Conservation (phyloP, 1,139 yeast species). For the Kodamaea sp. region DNA sequence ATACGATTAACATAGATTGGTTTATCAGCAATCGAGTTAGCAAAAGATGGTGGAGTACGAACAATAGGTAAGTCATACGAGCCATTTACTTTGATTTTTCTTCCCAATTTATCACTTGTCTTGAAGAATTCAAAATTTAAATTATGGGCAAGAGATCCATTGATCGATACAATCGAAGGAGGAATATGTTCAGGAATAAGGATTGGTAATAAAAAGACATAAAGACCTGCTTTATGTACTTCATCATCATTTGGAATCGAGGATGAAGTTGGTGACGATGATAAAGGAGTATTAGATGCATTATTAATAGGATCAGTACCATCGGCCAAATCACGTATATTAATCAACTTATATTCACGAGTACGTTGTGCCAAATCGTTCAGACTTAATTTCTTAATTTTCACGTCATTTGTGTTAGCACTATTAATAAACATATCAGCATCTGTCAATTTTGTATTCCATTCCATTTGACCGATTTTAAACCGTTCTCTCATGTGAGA, state of each 20-base stretch:
- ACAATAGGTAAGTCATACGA: constrained; percentile 51
- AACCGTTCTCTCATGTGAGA: constrained; percentile 43
- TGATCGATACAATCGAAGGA: constrained; percentile 61
- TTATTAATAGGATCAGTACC: constrained; percentile 8
- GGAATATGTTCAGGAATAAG: constrained; percentile 70
- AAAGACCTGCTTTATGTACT: constrained; percentile 65
- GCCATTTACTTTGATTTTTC: constrained; percentile 29
- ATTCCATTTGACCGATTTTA: constrained; percentile 45
- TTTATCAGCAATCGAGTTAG: constrained; percentile 68
- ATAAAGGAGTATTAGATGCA: constrained; percentile 1
- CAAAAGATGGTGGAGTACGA: constrained; percentile 78
- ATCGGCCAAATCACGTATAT: constrained; percentile 19
- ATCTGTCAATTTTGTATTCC: constrained; percentile 43
- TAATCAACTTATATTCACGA: constrained; percentile 29
- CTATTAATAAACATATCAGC: constrained; percentile 47
- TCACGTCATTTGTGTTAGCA: constrained; percentile 34
- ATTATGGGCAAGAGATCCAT: constrained; percentile 42
- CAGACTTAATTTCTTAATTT: constrained; percentile 26
- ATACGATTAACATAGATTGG: constrained; percentile 79
- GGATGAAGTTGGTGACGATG: background rate
- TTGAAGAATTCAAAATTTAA: constrained; percentile 30
- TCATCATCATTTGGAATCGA: constrained; percentile 8
- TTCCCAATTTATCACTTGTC: constrained; percentile 34
- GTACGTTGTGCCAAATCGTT: constrained; percentile 38
- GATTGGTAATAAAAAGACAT: constrained; percentile 71